Percentiles rank a stretch among this genome's conserved stretches.
Evolutionary conservation across 805 yeast species (phyloP).

Genomic region (Candida krabiensis): DNA sequence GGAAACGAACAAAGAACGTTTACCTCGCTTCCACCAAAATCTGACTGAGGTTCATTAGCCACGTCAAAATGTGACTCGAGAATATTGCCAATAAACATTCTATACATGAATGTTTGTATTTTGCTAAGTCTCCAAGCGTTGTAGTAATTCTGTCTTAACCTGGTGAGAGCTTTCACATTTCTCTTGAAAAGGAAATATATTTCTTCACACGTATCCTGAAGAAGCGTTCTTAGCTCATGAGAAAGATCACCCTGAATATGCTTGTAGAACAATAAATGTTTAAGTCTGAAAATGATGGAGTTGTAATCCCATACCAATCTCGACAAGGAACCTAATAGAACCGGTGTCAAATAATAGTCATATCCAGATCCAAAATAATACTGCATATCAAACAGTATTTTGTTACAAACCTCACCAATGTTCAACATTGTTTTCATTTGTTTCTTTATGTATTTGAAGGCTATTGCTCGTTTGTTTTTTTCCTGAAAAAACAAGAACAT

Average conservation of each 20-base stretch:
- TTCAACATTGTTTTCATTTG: conserved; percentile 30
- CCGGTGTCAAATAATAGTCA: conserved; percentile 43
- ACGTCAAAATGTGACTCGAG: conserved; percentile 8
- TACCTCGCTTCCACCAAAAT: conserved; percentile 2
- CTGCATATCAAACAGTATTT: conserved; percentile 33
- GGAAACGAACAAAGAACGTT: no score
- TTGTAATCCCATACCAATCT: conserved; percentile 12
- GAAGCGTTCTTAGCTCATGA: conserved; percentile 2
- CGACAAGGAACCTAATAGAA: conserved; percentile 10
- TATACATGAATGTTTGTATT: conserved; percentile 16
- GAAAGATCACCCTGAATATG: conserved; percentile 12
- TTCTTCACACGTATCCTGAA: not conserved
- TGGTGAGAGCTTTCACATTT: conserved; percentile 4
- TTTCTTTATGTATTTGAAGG: conserved; percentile 38
- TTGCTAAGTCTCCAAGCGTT: conserved; percentile 24
- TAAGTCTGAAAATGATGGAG: conserved; percentile 7
- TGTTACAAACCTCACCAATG: conserved; percentile 33
- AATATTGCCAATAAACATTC: conserved; percentile 1
- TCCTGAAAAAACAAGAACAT: conserved; percentile 42
- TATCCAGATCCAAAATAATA: conserved; percentile 43
- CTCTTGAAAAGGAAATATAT: not conserved
- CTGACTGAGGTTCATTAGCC: conserved; percentile 7
- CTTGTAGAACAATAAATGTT: conserved; percentile 13
- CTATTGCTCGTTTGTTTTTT: conserved; percentile 26
- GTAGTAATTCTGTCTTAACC: conserved; percentile 20